phyloP scores from a whole-genome alignment of 306 rosid species.

The Corylus avellana region DNA sequence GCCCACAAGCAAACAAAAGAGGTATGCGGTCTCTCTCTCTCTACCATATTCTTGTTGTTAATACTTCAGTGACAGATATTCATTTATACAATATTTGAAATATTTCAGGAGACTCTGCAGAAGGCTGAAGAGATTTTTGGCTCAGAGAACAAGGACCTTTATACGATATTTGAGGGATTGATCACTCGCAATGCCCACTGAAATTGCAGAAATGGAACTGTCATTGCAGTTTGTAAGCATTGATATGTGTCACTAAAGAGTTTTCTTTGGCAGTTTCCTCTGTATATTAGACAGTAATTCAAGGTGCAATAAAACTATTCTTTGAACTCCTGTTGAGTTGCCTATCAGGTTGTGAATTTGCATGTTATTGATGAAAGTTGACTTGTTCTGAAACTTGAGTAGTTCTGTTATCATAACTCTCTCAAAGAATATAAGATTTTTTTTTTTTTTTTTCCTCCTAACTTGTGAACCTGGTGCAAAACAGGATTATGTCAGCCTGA shows the following conservation, averaged over 20 bases:
- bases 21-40: conserved; percentile 36
- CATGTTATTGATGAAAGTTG: conserved; percentile 2
- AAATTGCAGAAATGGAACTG: conserved; percentile 13
- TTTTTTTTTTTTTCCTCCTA: no score
- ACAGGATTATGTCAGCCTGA: background rate
- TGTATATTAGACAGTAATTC: conserved; percentile 21
- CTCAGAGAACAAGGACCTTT: conserved; percentile 85
- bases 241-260: background rate
- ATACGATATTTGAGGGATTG: conserved; percentile 79
- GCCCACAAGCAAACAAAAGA: conserved; percentile 88
- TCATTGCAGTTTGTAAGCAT: conserved; percentile 25
- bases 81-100: background rate
- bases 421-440: no score
- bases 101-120: conserved; percentile 77
- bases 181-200: conserved; percentile 73
- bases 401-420: no score
- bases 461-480: no score
- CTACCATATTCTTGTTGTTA: background rate
- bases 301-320: conserved; percentile 37
- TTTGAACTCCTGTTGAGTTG: conserved; percentile 28
- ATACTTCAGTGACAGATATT: background rate
- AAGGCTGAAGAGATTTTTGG: conserved; percentile 94
- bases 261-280: conserved; percentile 16
- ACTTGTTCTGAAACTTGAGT: conserved; percentile 11
- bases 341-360: conserved; percentile 23